phyloP scores from a whole-genome alignment of 768 basidiomycete species.

The Russula earlei region DNA sequence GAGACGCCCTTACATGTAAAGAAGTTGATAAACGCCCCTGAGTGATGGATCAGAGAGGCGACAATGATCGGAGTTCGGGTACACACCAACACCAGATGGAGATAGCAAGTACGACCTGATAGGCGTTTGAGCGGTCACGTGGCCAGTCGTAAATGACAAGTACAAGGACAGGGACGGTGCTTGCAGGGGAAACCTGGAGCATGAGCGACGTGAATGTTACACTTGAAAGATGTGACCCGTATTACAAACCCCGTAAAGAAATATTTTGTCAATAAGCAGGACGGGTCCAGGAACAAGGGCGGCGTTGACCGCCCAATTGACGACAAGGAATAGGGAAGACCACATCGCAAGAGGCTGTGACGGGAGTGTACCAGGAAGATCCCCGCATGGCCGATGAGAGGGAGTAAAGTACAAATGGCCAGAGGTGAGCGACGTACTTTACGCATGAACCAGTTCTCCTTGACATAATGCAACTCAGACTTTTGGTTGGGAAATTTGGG shows the following conservation, averaged over 20 bases:
- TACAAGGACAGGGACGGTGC: conserved; percentile 52
- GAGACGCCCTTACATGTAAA: conserved; percentile 33
- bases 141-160: conserved; percentile 71
- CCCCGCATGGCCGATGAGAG: conserved; percentile 25
- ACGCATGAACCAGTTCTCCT: conserved; percentile 67
- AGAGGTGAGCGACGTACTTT: conserved; percentile 32
- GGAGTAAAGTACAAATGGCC: conserved; percentile 30
- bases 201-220: neutral
- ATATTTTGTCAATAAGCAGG: conserved; percentile 44
- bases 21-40: conserved; percentile 52
- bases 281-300: conserved; percentile 1
- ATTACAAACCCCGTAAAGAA: conserved; percentile 43
- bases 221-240: conserved; percentile 17
- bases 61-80: neutral
- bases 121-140: conserved; percentile 44
- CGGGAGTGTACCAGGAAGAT: neutral
- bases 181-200: conserved; percentile 41
- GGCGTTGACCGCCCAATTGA: conserved; percentile 7
- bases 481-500: conserved; percentile 53
- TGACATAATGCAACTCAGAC: conserved; percentile 39
- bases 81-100: conserved; percentile 59
- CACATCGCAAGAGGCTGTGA: conserved; percentile 9
- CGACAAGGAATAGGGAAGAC: conserved; percentile 9
- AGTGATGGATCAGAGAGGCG: neutral
- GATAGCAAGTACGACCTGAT: conserved; percentile 50